Percentiles rank a stretch among this genome's conserved stretches.
Conservation (phyloP, 148 eudicot genomes). For the Amaranthus hypochondriacus region DNA sequence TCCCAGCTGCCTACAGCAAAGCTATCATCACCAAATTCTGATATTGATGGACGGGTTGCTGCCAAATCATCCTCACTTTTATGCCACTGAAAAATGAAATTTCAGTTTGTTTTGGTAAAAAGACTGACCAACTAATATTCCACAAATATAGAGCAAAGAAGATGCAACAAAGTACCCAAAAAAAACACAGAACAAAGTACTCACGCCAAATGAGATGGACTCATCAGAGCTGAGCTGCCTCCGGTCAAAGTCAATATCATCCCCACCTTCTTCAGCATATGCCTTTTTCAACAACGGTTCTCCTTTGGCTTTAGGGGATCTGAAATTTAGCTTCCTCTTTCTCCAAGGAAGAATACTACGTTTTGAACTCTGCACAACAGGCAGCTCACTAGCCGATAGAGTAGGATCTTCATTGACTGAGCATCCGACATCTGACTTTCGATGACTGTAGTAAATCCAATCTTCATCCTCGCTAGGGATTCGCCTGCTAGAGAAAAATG, state of each 20-base stretch:
- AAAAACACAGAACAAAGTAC: slow-evolving; percentile 6
- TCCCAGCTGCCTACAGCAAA: slow-evolving; percentile 96
- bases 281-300: slow-evolving; percentile 85
- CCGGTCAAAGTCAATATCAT: slow-evolving; percentile 88
- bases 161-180: not conserved
- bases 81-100: slow-evolving; percentile 33
- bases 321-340: slow-evolving; percentile 74
- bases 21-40: slow-evolving; percentile 91
- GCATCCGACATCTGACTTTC: slow-evolving; percentile 73
- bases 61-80: slow-evolving; percentile 69
- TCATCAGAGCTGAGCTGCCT: slow-evolving; percentile 93
- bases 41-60: slow-evolving; percentile 47
- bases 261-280: slow-evolving; percentile 88
- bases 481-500: slow-evolving; percentile 42
- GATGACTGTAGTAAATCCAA: slow-evolving; percentile 74
- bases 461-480: slow-evolving; percentile 60
- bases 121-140: not conserved
- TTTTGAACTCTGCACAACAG: slow-evolving; percentile 45
- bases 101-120: not conserved
- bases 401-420: slow-evolving; percentile 48
- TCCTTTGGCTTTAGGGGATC: slow-evolving; percentile 79
- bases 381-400: slow-evolving; percentile 39
- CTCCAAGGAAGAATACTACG: slow-evolving; percentile 89
- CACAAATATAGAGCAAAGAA: not conserved
- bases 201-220: slow-evolving; percentile 59